phyloP scores from a whole-genome alignment of 176 grass and related monocot genomes.

The Oryza longistaminata region DNA sequence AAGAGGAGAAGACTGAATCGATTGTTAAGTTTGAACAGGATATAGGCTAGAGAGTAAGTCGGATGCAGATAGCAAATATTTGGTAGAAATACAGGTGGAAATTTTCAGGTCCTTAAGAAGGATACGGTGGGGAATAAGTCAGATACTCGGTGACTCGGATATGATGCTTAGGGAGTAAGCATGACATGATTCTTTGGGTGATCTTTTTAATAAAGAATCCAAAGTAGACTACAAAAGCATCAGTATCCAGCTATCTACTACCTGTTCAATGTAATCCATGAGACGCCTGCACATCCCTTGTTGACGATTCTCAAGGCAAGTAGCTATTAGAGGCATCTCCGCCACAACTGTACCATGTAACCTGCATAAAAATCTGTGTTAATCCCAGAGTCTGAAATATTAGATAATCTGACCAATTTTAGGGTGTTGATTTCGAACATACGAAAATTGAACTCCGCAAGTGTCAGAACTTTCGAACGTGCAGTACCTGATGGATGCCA shows the following conservation, averaged over 20 bases:
- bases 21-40: neutral
- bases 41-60: neutral
- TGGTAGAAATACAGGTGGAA: neutral
- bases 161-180: neutral
- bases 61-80: neutral
- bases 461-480: constrained; percentile 9
- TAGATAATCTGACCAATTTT: neutral
- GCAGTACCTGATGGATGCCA: constrained; percentile 82
- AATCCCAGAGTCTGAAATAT: constrained; percentile 15
- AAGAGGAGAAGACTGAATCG: neutral
- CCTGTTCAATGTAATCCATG: constrained; percentile 70
- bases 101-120: constrained; percentile 27
- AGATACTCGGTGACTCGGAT: neutral
- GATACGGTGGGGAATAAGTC: neutral
- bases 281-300: constrained; percentile 82
- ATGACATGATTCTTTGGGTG: neutral
- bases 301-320: constrained; percentile 59
- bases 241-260: constrained; percentile 25
- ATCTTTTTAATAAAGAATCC: neutral
- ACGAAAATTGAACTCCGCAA: neutral
- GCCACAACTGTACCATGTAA: constrained; percentile 68
- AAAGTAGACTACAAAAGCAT: neutral
- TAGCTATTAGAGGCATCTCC: constrained; percentile 90
- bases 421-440: neutral
- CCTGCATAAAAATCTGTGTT: constrained; percentile 45